Base-by-base conservation (phyloP, 352 stramenopile species). In the Peronospora farinosa region DNA sequence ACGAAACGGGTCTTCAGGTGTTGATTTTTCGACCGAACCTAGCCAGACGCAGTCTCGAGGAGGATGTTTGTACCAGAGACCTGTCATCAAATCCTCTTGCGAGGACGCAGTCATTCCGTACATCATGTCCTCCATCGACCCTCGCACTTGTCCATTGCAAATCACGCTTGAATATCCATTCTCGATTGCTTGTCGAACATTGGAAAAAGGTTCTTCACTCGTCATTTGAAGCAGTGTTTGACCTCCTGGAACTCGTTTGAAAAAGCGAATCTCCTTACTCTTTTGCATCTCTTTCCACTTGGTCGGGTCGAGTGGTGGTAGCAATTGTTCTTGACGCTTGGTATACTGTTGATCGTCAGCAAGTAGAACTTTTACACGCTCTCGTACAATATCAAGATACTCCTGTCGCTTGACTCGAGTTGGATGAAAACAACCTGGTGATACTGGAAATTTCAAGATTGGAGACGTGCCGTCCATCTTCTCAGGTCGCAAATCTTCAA, bases 281-380 rank as follows among this genome's bases (percentile, higher is more conserved):
- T 31, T 59, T 16, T 68, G 51, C 19, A 72, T 44, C 21, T 66
- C 51, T 21, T 79, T 79, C 76, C 76, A 87, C 41, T 83, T 62
- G 12, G n/a, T 38, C 9, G 49, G 27, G 36, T 84, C 65, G 7
- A 84, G 43, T 2, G 57, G 49, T 8, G 58, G 48, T 1, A 62
- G 51, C 3, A 61, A 42, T 0, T 64, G 60, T 39, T 52, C 43
- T 46, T 30, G 69, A 49, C 51, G 57, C 19, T 53, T 51, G 40
- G 30, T 62, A 53, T 40, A 67, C 38, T 39, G 64, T 31, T 72
- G 33, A 48, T 84, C 66, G 19, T 73, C 49, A 4, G 54, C 58
- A 1, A 82, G 63, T 2, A 67, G 31, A 5, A 50, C 32, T 12
- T 60, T 52, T 12, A 82, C 68, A n/a, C 65, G 65, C 15, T 63